Conservation (phyloP, 345 rosid genomes). For the Gynandropsis gynandra region DNA sequence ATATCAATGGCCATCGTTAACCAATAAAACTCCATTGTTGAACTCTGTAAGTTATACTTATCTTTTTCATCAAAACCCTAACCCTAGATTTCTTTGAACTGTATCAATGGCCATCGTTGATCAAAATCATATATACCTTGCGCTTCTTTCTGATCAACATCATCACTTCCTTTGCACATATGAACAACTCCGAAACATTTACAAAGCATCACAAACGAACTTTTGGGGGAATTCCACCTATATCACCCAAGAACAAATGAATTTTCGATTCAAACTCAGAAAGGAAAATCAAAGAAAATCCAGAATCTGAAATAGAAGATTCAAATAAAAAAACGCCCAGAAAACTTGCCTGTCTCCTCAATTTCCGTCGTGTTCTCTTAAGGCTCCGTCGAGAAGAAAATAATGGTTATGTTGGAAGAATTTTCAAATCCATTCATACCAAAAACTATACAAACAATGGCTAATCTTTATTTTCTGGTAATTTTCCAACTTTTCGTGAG, state of each 20-base stretch:
- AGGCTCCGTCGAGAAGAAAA: neutral
- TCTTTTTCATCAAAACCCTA: too few relatives aligned
- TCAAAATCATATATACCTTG: conserved; percentile 35
- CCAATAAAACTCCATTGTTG: conserved; percentile 3
- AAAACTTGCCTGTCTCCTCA: conserved; percentile 6
- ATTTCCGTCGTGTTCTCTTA: neutral
- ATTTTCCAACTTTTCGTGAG: conserved; percentile 19
- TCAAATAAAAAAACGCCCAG: neutral
- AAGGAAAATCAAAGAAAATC: conserved; percentile 9
- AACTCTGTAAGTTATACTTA: neutral
- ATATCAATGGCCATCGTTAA: neutral
- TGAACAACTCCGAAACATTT: conserved; percentile 42
- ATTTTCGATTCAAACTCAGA: neutral
- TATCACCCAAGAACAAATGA: conserved; percentile 13
- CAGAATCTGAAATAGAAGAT: conserved; percentile 3
- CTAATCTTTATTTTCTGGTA: neutral
- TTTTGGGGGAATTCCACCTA: neutral
- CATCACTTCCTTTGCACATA: conserved; percentile 32
- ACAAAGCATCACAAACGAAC: conserved; percentile 46
- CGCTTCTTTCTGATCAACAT: conserved; percentile 26
- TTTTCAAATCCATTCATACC: neutral
- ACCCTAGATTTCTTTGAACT: too few relatives aligned
- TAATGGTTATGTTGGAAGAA: neutral
- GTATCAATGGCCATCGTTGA: neutral
- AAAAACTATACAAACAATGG: conserved; percentile 10